Conservation (phyloP, 2,329 filamentous ascomycete genomes). For the Claviceps monticola region DNA sequence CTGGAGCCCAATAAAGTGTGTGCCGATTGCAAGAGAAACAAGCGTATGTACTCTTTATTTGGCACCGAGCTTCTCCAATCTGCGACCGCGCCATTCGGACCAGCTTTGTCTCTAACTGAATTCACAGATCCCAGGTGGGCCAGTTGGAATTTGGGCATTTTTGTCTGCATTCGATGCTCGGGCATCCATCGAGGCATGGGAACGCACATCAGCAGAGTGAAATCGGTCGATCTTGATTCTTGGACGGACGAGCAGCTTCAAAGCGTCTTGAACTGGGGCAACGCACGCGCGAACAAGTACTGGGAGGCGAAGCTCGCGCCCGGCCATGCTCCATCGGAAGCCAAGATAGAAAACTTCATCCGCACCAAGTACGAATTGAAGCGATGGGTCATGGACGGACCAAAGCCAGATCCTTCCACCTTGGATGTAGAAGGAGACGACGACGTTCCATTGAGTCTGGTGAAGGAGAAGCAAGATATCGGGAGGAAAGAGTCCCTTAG, state of each 20-base stretch:
- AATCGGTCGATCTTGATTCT: constrained; percentile 92
- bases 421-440: constrained; percentile 77
- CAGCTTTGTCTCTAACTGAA: neutral
- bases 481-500: constrained; percentile 45
- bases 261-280: constrained; percentile 91
- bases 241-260: constrained; percentile 98
- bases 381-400: constrained; percentile 98
- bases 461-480: constrained; percentile 52
- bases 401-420: constrained; percentile 81
- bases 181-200: constrained; percentile 98
- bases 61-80: neutral
- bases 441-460: constrained; percentile 52
- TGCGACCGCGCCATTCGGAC: constrained; percentile 1
- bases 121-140: constrained; percentile 86
- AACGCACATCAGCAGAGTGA: constrained; percentile 94
- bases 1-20: constrained; percentile 92
- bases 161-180: constrained; percentile 95
- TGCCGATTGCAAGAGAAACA: constrained; percentile 97
- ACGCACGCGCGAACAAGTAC: constrained; percentile 92
- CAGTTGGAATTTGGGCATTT: constrained; percentile 95
- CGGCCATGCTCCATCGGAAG: constrained; percentile 85
- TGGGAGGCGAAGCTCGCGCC: constrained; percentile 91
- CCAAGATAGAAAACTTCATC: constrained; percentile 99
- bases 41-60: constrained; percentile 47
- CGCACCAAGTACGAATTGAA: constrained; percentile 98